Percentiles rank a stretch among this genome's conserved stretches.
phyloP scores from a whole-genome alignment of 2,329 filamentous ascomycete genomes.

The Aureobasidium zeae region DNA sequence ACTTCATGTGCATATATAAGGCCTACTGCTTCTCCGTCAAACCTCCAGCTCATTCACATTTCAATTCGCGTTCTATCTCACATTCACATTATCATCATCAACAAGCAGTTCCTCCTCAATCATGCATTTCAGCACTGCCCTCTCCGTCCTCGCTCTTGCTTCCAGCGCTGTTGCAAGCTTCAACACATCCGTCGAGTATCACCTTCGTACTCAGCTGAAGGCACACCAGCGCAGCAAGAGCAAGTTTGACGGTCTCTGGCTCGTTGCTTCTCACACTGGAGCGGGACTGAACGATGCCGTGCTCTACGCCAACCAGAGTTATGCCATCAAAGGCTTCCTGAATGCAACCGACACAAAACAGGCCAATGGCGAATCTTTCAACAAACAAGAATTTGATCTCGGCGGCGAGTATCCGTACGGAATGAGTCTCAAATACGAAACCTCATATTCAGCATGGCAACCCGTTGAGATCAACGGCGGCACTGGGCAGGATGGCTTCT shows the following conservation, averaged over 20 bases:
- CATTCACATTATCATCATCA: background rate
- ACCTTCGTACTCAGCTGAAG: conserved; percentile 24
- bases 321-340: conserved; percentile 22
- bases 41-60: too few species aligned
- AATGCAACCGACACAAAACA: conserved; percentile 22
- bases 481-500: conserved; percentile 21
- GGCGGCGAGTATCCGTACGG: conserved; percentile 23
- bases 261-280: conserved; percentile 20
- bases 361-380: conserved; percentile 18
- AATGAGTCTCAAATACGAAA: conserved; percentile 18
- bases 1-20: too few species aligned
- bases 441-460: conserved; percentile 27
- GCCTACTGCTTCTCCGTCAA: too few species aligned
- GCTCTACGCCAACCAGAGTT: conserved; percentile 19
- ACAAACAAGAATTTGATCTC: conserved; percentile 27
- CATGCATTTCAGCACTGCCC: conserved; percentile 10
- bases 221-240: conserved; percentile 19
- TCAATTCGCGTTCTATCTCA: background rate
- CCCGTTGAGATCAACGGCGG: conserved; percentile 27
- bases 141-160: conserved; percentile 18
- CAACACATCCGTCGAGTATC: conserved; percentile 24
- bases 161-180: conserved; percentile 17
- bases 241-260: conserved; percentile 24
- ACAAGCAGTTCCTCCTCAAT: background rate
- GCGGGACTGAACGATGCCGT: conserved; percentile 25